These are phyloP conservation scores for Verticillium longisporum DNA, from an alignment of 2,329 filamentous ascomycete genomes.

Conservation along the genomic window DNA sequence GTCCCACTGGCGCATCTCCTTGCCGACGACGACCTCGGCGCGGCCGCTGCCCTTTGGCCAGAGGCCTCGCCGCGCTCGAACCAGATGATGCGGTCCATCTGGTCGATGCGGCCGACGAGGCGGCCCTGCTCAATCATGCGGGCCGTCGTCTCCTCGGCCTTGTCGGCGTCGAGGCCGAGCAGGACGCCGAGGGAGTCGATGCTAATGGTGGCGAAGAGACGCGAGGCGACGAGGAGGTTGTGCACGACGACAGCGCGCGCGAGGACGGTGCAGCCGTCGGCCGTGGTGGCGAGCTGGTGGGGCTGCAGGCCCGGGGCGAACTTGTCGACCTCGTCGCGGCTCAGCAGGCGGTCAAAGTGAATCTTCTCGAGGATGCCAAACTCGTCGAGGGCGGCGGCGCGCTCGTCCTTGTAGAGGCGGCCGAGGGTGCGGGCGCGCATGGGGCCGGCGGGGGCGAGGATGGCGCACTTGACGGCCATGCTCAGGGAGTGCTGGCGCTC, in stretches of 20 bases:
- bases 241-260: conserved; percentile 93
- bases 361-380: conserved; percentile 94
- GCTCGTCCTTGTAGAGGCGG: conserved; percentile 89
- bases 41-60: conserved; percentile 60
- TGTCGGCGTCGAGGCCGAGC: conserved; percentile 70
- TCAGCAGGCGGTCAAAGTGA: conserved; percentile 82
- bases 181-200: conserved; percentile 70
- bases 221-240: conserved; percentile 81
- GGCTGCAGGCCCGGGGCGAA: conserved; percentile 76
- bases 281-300: conserved; percentile 84
- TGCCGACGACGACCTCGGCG: conserved; percentile 55
- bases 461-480: conserved; percentile 85
- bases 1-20: conserved; percentile 81
- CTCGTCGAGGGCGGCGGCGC: conserved; percentile 67
- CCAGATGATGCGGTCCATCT: conserved; percentile 81
- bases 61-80: conserved; percentile 72
- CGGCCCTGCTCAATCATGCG: conserved; percentile 95
- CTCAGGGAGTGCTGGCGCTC: conserved; percentile 80
- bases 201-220: conserved; percentile 70
- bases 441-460: conserved; percentile 87
- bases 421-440: conserved; percentile 72
- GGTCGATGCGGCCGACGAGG: conserved; percentile 83
- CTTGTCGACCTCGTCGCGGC: conserved; percentile 70
- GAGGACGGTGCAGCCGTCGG: conserved; percentile 88
- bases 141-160: conserved; percentile 86